These are phyloP conservation scores for Trichoderma lentiforme DNA, from an alignment of 2,329 filamentous ascomycete species.

Conservation along the genomic window DNA sequence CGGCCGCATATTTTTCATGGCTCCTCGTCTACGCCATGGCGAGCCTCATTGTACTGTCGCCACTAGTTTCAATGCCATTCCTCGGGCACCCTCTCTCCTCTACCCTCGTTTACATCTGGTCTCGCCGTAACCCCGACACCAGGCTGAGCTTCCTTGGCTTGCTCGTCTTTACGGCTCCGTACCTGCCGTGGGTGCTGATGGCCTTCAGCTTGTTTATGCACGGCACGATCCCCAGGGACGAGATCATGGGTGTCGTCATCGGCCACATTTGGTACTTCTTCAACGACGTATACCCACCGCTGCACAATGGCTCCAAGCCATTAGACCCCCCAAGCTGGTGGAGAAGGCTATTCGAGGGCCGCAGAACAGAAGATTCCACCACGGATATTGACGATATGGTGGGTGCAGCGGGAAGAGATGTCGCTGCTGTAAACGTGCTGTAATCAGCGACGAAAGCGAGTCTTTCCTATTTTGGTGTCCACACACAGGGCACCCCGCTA, in stretches of 20 bases:
- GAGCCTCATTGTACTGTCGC: slow-evolving; percentile 76
- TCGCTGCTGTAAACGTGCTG: slow-evolving; percentile 13
- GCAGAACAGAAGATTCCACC: slow-evolving; percentile 45
- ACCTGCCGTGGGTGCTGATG: slow-evolving; percentile 94
- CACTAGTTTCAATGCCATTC: slow-evolving; percentile 87
- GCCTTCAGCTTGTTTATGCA: slow-evolving; percentile 89
- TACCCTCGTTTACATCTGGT: slow-evolving; percentile 97
- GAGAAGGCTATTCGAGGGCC: slow-evolving; percentile 76
- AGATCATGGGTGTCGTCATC: slow-evolving; percentile 91
- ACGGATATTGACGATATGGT: slow-evolving; percentile 60
- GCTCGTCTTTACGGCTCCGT: slow-evolving; percentile 88
- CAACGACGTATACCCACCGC: slow-evolving; percentile 88
- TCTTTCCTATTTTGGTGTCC: neutral
- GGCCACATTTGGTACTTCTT: slow-evolving; percentile 99
- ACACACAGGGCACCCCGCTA: neutral
- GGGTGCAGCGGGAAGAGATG: slow-evolving; percentile 47
- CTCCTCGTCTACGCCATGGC: slow-evolving; percentile 80
- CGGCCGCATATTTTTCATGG: slow-evolving; percentile 93
- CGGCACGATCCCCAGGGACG: slow-evolving; percentile 85
- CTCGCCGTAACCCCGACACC: slow-evolving; percentile 87
- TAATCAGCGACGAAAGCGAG: neutral
- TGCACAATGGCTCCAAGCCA: slow-evolving; percentile 79
- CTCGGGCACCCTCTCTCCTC: slow-evolving; percentile 90
- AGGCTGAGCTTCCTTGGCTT: slow-evolving; percentile 84
- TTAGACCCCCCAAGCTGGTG: slow-evolving; percentile 89